Conservation (phyloP, 2,329 filamentous ascomycete genomes). For the Geosmithia morbida region DNA sequence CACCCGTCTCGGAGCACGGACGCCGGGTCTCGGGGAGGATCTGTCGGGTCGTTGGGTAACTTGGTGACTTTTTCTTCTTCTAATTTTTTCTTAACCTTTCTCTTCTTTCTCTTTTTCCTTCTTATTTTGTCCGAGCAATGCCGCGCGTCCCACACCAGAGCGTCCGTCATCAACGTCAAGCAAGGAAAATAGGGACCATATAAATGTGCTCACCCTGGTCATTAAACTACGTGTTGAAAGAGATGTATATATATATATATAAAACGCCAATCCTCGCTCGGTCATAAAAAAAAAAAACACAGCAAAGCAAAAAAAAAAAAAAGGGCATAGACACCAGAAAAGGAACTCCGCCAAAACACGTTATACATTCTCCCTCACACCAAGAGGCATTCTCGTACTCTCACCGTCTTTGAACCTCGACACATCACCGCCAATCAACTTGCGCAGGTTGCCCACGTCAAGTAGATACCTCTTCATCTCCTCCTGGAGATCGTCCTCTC, state of each 20-base stretch:
- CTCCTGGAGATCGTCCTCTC: slow-evolving; percentile 57
- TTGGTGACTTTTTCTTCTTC: too few species aligned
- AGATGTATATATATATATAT: too few species aligned
- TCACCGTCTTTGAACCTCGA: slow-evolving; percentile 49
- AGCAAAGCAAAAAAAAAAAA: background rate
- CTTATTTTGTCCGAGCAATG: too few species aligned
- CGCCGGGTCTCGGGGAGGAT: too few species aligned
- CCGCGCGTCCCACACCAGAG: slow-evolving; percentile 20
- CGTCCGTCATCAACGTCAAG: slow-evolving; percentile 21
- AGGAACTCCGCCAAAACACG: too few species aligned
- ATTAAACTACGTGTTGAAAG: background rate
- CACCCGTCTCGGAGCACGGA: background rate
- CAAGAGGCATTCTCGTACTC: slow-evolving; percentile 37
- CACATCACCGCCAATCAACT: slow-evolving; percentile 62
- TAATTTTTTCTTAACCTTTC: too few species aligned
- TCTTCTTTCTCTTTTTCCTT: too few species aligned
- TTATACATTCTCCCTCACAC: slow-evolving; percentile 25
- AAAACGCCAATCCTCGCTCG: background rate
- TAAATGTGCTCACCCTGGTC: background rate
- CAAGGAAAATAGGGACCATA: background rate
- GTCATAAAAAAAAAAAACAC: background rate
- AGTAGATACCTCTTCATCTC: slow-evolving; percentile 73
- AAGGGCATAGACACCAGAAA: background rate
- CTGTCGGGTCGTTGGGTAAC: too few species aligned
- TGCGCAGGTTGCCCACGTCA: slow-evolving; percentile 57